Conservation (phyloP, 2,329 filamentous ascomycete genomes). For the Magnaporthales sp. region DNA sequence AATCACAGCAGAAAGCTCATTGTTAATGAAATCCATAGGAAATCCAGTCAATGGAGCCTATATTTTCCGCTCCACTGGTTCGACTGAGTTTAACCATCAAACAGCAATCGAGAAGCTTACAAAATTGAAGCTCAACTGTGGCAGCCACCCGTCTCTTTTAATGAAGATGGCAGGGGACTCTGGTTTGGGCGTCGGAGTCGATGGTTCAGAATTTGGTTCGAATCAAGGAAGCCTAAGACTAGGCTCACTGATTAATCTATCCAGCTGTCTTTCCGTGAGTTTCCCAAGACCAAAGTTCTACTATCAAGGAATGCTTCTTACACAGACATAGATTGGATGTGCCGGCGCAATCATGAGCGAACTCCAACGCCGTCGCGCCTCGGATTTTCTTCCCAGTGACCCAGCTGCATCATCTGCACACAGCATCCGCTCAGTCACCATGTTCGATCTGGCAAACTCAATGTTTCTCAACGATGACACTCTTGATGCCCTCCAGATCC, state of each 20-base stretch:
- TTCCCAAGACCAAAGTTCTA: neutral
- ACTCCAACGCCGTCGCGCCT: conserved; percentile 58
- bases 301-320: neutral
- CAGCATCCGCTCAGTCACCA: conserved; percentile 55
- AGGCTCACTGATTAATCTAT: conserved; percentile 62
- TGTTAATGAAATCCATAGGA: neutral
- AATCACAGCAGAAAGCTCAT: conserved; percentile 3
- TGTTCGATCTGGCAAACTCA: conserved; percentile 57
- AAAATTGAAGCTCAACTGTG: conserved; percentile 43
- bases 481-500: conserved; percentile 72
- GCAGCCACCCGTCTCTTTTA: conserved; percentile 44
- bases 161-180: conserved; percentile 33
- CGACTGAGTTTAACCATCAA: conserved; percentile 64
- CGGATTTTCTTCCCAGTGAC: conserved; percentile 54
- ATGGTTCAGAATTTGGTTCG: conserved; percentile 29
- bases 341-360: conserved; percentile 80
- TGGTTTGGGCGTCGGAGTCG: conserved; percentile 23
- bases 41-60: conserved; percentile 24
- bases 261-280: conserved; percentile 60
- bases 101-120: conserved; percentile 58
- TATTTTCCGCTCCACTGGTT: conserved; percentile 57
- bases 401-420: conserved; percentile 44
- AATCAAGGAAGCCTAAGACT: conserved; percentile 57
- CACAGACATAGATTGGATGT: conserved; percentile 58
- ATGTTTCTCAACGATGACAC: conserved; percentile 82